Evolutionary conservation across 495 filamentous ascomycete species (phyloP), one percentile per base, ranked within the genome.

Genomic region (Aspergillus cavernicola): DNA sequence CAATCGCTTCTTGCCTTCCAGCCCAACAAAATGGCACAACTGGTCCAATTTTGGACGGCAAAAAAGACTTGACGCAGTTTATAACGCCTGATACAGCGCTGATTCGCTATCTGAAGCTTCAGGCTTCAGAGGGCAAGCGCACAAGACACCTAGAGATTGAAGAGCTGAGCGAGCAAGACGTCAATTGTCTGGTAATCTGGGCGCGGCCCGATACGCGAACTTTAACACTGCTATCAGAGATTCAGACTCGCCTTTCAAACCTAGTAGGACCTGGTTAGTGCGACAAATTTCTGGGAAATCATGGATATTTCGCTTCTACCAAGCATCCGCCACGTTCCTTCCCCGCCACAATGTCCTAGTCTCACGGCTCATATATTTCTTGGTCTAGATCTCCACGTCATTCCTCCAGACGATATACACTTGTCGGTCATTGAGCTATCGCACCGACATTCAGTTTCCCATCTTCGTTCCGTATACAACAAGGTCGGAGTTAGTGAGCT

Each of bases 341-440:
- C 36, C 36, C 18, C 3, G 5, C n/a, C 6, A 20, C 36, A 4
- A 4, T 3, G 13, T 23, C 3, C 7, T 1, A 22, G 35, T 39
- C 9, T 51, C 4, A 28, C 24, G 24, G 24, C 24, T 29, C 12
- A 41, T 32, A 6, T 32, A 1, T 11, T 31, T 12, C 9, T 10
- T 18, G 18, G 1, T 40, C 4, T 23, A 43, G 50, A 43, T 29
- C 38, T 52, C 50, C 29, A 52, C 28, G 15, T 36, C 29, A 52
- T 43, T 16, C 50, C 50, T 3, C 0, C 16, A 1, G 10, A 13
- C 15, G 38, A 42, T 19, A 33, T 43, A 19, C 50, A 52, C 18
- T 37, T 52, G 7, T 52, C 49, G 12, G 39, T 52, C 6, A 52
- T 52, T 18, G 49, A 52, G 16, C 49, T 52, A n/a, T 52, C 49